Base-by-base conservation (phyloP, 768 basidiomycete genomes). In the Podaxis mareebaensis region DNA sequence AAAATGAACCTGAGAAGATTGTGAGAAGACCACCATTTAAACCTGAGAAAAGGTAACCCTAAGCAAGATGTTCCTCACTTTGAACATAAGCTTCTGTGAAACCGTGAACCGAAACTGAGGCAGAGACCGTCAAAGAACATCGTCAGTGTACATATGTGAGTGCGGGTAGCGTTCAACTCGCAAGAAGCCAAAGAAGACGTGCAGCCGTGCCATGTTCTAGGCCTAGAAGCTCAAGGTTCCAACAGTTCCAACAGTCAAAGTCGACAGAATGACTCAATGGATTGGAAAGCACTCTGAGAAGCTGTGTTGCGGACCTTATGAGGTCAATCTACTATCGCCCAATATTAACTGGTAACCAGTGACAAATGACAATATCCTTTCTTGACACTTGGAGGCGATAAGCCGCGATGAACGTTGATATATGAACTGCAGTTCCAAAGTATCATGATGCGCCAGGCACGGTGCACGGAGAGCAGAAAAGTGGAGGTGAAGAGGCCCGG, bases 191-290 rank as follows among this genome's bases (percentile, higher is more conserved):
- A 33, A 33, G 33, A 33, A 33, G 33, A 33, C 8, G 33, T 33
- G 8, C 8, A 33, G 33, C 0, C 10, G 33, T 33, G 33, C 38
- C 20, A 24, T 17, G 20, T 40, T 11, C 36, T 17, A 26, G 22
- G 11, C 17, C 54, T 33, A 51, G 49, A 28, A 51, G 24, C 22
- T 28, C 22, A 12, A 22, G 38, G 20, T 39, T 39, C 38, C 20
- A 53, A 53, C 26, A 33, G n/a, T 33, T 53, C 52, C 52, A 56
- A 40, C 54, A 40, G 54, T 56, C 54, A 39, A 56, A 56, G 11
- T 10, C 30, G 36, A 55, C 53, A 55, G 53, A 55, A 55, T 56
- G 54, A 56, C 38, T 56, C 54, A 24, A 17, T n/a, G n/a, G 15
- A 40, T 15, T 56, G 54, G 24, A 56, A 26, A 39, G 6, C 33